Conservation (phyloP, 441 rosid species). For the Lepidium campestre region DNA sequence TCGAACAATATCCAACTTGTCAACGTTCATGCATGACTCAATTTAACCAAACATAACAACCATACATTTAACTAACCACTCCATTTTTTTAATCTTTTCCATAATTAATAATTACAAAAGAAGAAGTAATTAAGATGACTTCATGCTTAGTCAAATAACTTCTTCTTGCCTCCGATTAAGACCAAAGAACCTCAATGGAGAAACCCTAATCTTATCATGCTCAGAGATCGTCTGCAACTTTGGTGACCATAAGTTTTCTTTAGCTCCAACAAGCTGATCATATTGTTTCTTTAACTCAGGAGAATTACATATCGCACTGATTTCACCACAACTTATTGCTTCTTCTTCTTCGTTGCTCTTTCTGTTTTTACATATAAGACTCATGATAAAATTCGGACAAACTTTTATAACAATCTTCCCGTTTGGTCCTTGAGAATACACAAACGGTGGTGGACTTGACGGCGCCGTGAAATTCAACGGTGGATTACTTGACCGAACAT, state of each 20-base stretch:
- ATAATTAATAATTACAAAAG: neutral
- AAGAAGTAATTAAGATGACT: neutral
- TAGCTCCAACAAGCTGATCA: conserved; percentile 63
- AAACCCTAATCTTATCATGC: conserved; percentile 54
- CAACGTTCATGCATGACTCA: conserved; percentile 20
- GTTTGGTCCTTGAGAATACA: conserved; percentile 44
- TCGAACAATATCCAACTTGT: conserved; percentile 4
- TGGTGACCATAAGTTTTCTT: conserved; percentile 80
- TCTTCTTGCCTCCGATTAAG: conserved; percentile 46
- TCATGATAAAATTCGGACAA: conserved; percentile 54
- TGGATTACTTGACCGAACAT: neutral
- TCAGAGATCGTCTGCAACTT: conserved; percentile 77
- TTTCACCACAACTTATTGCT: neutral
- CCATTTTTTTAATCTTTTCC: neutral
- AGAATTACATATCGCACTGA: conserved; percentile 59
- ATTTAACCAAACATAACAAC: neutral
- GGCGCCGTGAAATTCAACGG: conserved; percentile 35
- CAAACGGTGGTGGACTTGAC: conserved; percentile 53
- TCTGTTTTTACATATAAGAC: conserved; percentile 29
- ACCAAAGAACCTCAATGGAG: conserved; percentile 59
- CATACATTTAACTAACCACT: conserved; percentile 5
- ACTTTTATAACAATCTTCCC: conserved; percentile 69
- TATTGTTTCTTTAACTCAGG: conserved; percentile 91
- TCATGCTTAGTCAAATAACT: neutral
- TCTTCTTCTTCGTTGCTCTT: neutral